Percentiles rank a stretch among this genome's conserved stretches.
These are phyloP conservation scores for Catharanthus roseus DNA, from an alignment of 257 asterid genomes.

Conservation along the genomic window DNA sequence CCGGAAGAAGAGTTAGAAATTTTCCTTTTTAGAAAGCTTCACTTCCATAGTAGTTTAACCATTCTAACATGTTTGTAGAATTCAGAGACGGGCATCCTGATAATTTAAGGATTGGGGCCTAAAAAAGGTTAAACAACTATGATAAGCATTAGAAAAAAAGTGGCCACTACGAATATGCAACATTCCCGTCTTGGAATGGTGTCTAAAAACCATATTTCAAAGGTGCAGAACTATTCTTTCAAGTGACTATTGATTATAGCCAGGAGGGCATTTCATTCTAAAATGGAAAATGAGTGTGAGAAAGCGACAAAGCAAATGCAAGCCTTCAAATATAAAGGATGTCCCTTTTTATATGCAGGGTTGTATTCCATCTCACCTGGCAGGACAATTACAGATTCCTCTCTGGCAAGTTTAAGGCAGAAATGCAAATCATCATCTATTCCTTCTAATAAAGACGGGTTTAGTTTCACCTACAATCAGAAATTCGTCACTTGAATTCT, in stretches of 20 bases:
- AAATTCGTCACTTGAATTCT: slow-evolving; percentile 1
- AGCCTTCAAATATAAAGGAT: background rate
- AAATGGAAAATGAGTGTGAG: too few species aligned
- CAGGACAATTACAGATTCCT: slow-evolving; percentile 53
- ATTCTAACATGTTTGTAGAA: too few species aligned
- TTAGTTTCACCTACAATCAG: slow-evolving; percentile 41
- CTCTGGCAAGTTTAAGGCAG: slow-evolving; percentile 51
- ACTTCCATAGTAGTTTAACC: background rate
- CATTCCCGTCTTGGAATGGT: too few species aligned
- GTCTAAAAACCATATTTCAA: too few species aligned
- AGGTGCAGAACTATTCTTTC: too few species aligned
- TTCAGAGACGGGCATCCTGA: too few species aligned
- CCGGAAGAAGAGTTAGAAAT: background rate
- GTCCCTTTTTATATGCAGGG: background rate
- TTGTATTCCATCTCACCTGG: slow-evolving; percentile 42
- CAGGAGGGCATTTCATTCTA: background rate
- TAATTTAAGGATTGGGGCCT: too few species aligned
- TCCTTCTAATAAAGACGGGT: slow-evolving; percentile 35
- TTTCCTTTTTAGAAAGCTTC: background rate
- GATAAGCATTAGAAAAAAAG: too few species aligned
- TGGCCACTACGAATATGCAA: too few species aligned
- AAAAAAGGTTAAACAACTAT: too few species aligned
- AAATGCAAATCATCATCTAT: slow-evolving; percentile 54
- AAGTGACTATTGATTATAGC: background rate
- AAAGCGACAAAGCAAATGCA: background rate